phyloP scores from a whole-genome alignment of 2,329 filamentous ascomycete genomes.

The Cladosporium velox region DNA sequence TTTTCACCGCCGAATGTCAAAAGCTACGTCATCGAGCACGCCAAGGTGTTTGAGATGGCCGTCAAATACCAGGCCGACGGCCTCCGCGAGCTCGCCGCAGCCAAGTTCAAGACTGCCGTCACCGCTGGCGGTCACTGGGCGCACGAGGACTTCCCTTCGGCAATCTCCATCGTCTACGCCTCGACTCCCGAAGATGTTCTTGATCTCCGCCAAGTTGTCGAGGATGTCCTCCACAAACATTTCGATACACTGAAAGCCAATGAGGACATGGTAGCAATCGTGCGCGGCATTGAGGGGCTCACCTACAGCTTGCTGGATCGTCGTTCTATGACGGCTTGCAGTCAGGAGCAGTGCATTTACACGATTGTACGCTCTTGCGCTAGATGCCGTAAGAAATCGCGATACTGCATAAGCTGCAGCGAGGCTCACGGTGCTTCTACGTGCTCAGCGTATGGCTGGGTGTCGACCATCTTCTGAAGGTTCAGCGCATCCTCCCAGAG shows the following conservation, averaged over 20 bases:
- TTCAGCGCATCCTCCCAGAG: too few relatives aligned
- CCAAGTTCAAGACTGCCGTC: slow-evolving; percentile 43
- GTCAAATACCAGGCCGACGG: slow-evolving; percentile 45
- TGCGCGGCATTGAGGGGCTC: background rate
- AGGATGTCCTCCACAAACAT: background rate
- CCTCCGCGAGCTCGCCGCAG: slow-evolving; percentile 42
- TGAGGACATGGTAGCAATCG: background rate
- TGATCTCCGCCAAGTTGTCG: slow-evolving; percentile 39
- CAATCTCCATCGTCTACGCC: slow-evolving; percentile 44
- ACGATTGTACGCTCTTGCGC: background rate
- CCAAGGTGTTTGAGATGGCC: slow-evolving; percentile 49
- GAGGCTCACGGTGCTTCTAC: too few relatives aligned
- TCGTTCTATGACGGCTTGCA: background rate
- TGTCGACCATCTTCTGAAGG: too few relatives aligned
- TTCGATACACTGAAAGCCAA: background rate
- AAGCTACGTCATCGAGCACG: slow-evolving; percentile 32
- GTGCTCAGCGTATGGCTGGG: too few relatives aligned
- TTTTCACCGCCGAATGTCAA: background rate
- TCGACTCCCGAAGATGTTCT: slow-evolving; percentile 46
- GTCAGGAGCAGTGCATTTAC: background rate
- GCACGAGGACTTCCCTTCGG: slow-evolving; percentile 41
- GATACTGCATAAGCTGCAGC: too few relatives aligned
- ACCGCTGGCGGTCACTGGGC: slow-evolving; percentile 32
- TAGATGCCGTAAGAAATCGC: too few relatives aligned
- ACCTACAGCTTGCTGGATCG: background rate